Evolutionary conservation across 345 rosid species (phyloP).

Genomic region (Draba incana): DNA sequence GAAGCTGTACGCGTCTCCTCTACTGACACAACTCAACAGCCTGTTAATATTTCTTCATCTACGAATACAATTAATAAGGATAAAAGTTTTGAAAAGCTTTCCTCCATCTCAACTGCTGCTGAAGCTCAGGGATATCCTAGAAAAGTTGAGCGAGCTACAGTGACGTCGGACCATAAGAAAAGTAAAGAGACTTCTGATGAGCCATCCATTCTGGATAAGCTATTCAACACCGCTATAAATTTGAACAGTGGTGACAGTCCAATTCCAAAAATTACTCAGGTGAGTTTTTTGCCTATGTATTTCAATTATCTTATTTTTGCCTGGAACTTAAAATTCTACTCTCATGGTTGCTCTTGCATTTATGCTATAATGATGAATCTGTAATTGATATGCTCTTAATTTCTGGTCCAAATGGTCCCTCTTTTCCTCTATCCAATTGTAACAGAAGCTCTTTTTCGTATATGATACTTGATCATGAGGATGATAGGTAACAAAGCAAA

Average conservation of each 20-base stretch:
- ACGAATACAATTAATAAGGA: slow-evolving; percentile 38
- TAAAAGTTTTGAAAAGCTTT: slow-evolving; percentile 41
- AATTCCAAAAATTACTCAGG: slow-evolving; percentile 54
- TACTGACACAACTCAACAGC: slow-evolving; percentile 40
- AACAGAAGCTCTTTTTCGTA: slow-evolving; percentile 1
- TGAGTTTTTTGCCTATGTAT: slow-evolving; percentile 34
- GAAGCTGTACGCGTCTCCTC: slow-evolving; percentile 38
- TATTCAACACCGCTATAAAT: slow-evolving; percentile 63
- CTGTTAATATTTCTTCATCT: slow-evolving; percentile 46
- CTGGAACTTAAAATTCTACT: slow-evolving; percentile 20
- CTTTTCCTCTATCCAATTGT: slow-evolving; percentile 12
- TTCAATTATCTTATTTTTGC: neutral
- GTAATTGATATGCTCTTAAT: slow-evolving; percentile 5
- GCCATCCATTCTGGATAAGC: slow-evolving; percentile 77
- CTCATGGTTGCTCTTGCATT: slow-evolving; percentile 14
- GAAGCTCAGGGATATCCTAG: slow-evolving; percentile 44
- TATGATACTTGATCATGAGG: slow-evolving; percentile 17
- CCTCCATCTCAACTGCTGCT: slow-evolving; percentile 48
- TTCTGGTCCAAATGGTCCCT: slow-evolving; percentile 7
- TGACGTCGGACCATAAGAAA: slow-evolving; percentile 43
- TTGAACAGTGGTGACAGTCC: slow-evolving; percentile 54
- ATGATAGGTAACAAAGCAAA: slow-evolving; percentile 15
- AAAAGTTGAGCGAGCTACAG: slow-evolving; percentile 50
- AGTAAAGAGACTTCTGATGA: slow-evolving; percentile 48
- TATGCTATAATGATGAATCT: neutral